Evolutionary conservation across 192 early-diverging fungal species (phyloP).

Genomic region (Paraglomus brasilianum): DNA sequence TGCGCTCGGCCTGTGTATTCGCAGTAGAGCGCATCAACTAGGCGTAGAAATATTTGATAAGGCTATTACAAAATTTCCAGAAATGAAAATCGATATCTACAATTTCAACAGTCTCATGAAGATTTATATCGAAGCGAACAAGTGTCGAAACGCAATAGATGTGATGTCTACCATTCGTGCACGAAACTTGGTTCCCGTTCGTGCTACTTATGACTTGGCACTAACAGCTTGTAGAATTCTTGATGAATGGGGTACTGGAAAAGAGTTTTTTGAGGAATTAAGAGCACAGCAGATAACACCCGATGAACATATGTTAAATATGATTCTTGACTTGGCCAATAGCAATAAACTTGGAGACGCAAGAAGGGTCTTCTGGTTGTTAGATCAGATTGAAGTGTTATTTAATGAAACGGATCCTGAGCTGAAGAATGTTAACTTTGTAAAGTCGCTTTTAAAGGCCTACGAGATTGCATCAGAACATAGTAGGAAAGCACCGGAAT

Average conservation of each 20-base stretch:
- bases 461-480: neutral
- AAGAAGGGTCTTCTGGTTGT: neutral
- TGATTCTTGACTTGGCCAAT: slow-evolving; percentile 7
- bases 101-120: slow-evolving; percentile 16
- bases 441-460: slow-evolving; percentile 2
- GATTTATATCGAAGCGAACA: neutral
- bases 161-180: neutral
- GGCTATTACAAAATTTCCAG: neutral
- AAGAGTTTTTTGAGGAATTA: neutral
- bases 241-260: neutral
- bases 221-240: neutral
- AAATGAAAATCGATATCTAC: neutral
- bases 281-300: neutral
- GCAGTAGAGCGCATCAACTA: neutral
- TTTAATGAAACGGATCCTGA: neutral
- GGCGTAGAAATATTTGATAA: slow-evolving; percentile 5
- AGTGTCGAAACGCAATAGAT: neutral
- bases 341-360: neutral
- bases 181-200: neutral
- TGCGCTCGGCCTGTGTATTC: slow-evolving; percentile 11
- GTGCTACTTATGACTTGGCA: slow-evolving; percentile 9
- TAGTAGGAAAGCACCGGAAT: no score
- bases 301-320: slow-evolving; percentile 17
- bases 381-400: neutral
- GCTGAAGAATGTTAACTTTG: neutral